phyloP scores from a whole-genome alignment of 306 rosid genomes.

The Sechiopsis laciniata region DNA sequence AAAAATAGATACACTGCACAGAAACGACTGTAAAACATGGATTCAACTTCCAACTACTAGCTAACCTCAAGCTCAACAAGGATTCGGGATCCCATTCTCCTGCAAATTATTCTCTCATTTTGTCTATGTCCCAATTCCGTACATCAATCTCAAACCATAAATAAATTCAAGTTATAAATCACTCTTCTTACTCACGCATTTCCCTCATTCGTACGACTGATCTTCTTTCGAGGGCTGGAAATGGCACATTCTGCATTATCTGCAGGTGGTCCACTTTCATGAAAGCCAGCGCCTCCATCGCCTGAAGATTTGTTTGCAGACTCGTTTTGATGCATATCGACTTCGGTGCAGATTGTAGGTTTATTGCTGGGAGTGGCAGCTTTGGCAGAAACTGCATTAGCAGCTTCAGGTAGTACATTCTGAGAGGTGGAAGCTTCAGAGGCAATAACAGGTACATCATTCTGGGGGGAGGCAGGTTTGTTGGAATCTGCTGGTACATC shows the following conservation, averaged over 20 bases:
- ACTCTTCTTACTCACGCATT: background rate
- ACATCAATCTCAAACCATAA: slow-evolving; percentile 14
- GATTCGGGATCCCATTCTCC: slow-evolving; percentile 15
- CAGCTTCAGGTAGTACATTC: background rate
- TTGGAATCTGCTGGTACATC: background rate
- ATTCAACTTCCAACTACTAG: slow-evolving; percentile 14
- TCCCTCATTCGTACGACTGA: slow-evolving; percentile 1
- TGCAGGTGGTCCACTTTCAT: too few species aligned
- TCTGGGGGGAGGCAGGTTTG: slow-evolving; percentile 7
- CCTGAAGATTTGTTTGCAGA: slow-evolving; percentile 5
- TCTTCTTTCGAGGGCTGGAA: slow-evolving; percentile 17
- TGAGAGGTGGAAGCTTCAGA: slow-evolving; percentile 17
- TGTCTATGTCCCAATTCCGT: background rate
- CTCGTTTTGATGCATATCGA: background rate
- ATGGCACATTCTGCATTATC: background rate
- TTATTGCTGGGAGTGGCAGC: background rate
- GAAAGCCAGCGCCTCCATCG: background rate
- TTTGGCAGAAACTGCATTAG: background rate
- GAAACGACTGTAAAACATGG: background rate
- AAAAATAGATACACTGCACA: slow-evolving; percentile 8
- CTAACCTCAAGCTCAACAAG: slow-evolving; percentile 11
- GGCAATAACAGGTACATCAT: background rate
- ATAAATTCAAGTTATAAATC: background rate
- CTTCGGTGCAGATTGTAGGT: background rate
- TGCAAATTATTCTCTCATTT: background rate